Conservation (phyloP, 306 rosid genomes). For the Ziziphus jujuba region DNA sequence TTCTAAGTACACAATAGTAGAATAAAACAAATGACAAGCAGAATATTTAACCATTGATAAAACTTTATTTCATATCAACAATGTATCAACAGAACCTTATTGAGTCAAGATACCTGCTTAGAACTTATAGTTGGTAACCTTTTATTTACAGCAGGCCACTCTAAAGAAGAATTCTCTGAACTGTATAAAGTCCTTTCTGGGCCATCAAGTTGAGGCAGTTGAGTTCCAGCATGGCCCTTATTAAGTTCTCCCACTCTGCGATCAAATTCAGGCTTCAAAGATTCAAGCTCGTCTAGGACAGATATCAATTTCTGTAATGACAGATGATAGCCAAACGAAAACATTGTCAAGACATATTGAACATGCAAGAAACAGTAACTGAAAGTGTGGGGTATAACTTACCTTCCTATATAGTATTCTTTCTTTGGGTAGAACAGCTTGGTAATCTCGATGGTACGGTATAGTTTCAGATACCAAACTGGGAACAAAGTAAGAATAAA, state of each 20-base stretch:
- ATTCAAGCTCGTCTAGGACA: constrained; percentile 80
- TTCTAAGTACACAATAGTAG: constrained; percentile 5
- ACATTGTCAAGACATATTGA: constrained; percentile 12
- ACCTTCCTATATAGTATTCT: constrained; percentile 62
- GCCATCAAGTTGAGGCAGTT: constrained; percentile 38
- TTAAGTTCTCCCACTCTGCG: constrained; percentile 50
- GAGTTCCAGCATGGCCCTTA: constrained; percentile 36
- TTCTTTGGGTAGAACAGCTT: constrained; percentile 50
- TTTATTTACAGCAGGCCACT: constrained; percentile 50
- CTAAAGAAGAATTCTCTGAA: constrained; percentile 42
- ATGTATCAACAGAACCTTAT: background rate
- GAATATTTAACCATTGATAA: background rate
- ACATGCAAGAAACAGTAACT: background rate
- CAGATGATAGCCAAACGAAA: constrained; percentile 23
- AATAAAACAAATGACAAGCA: background rate
- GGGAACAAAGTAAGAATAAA: constrained; percentile 22
- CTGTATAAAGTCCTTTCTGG: constrained; percentile 38
- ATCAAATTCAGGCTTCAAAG: constrained; percentile 67
- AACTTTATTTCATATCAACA: constrained; percentile 3
- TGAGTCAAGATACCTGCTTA: constrained; percentile 49
- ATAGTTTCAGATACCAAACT: constrained; percentile 98
- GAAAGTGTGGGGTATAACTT: constrained; percentile 11
- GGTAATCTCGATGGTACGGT: constrained; percentile 86
- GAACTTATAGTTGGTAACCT: constrained; percentile 31
- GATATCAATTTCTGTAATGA: constrained; percentile 47